Base-by-base conservation (phyloP, 805 yeast species). In the Hanseniaspora guilliermondii region DNA sequence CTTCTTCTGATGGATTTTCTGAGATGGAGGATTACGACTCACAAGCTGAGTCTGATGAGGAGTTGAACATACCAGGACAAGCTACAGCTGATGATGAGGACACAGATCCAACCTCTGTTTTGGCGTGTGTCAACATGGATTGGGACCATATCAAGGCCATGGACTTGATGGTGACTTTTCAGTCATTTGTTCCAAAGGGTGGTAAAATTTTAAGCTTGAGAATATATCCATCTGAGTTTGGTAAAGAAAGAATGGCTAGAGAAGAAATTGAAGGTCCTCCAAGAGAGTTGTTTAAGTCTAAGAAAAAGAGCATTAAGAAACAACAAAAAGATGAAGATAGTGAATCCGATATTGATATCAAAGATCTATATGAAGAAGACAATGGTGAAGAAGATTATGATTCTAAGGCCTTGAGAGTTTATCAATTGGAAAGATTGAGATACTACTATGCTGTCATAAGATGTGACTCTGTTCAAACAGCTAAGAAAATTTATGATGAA, bases 241-340 rank as follows among this genome's bases (percentile, higher is more conserved):
- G 98, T 39, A 91, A 89, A 65, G 85, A 85, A 64, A 82, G 87
- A 64, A 82, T 93, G 88, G 85, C 83, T 57, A 78, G 79, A 59
- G 98, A 93, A 70, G 96, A 87, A 60, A 60, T 77, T 12, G 91
- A 87, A 65, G 98, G 98, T 0, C 98, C 98, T 2, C 88, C 97
- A 57, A 80, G 76, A 61, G 95, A 88, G 36, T 67, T 91, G 17
- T 91, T 91, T 70, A 72, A 73, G 53, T 70, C 70, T 48, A 74
- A 71, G 48, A 72, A 70, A 53, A 70, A 65, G 40, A 69, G 67
- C 49, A 65, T 65, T 39, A 64, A 61, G 36, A 63, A 65, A 8
- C 62, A 65, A 66, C 40, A 63, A 62, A 37, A 69, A 6, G 70
- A 68, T 16, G 75, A 70, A 37, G 80, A 77, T 52, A 73, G 76